Conservation (phyloP, 1,284 basidiomycete genomes). For the Mycosarcoma mackinlayi region DNA sequence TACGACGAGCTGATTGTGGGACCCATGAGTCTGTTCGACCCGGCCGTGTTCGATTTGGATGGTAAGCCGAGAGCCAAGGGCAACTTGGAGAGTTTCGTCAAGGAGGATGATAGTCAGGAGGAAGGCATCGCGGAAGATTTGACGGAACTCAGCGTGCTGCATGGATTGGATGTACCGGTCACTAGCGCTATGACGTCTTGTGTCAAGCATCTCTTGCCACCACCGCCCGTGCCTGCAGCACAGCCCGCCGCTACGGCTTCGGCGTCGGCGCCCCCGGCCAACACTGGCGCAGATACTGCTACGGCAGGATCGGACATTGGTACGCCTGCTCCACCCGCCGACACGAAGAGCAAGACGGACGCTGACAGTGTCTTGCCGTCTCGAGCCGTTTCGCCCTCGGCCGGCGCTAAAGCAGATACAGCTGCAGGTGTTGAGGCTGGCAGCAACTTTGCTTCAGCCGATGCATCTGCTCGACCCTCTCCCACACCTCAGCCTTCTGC, state of each 20-base stretch:
- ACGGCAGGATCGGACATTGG: conserved; percentile 26
- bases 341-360: conserved; percentile 9
- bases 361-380: conserved; percentile 26
- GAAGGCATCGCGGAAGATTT: conserved; percentile 49
- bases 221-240: conserved; percentile 21
- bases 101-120: conserved; percentile 48
- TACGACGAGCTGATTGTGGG: conserved; percentile 97
- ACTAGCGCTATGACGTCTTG: conserved; percentile 59
- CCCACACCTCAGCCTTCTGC: conserved; percentile 21
- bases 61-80: conserved; percentile 72
- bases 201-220: conserved; percentile 51
- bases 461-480: conserved; percentile 38
- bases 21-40: conserved; percentile 91
- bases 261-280: neutral
- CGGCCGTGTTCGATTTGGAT: conserved; percentile 88
- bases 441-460: conserved; percentile 25
- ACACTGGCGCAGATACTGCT: conserved; percentile 23
- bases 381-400: conserved; percentile 22
- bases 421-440: conserved; percentile 10
- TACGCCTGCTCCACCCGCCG: conserved; percentile 31
- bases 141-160: conserved; percentile 31
- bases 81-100: conserved; percentile 13
- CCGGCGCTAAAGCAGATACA: conserved; percentile 5
- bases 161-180: conserved; percentile 44
- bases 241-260: conserved; percentile 16